Base-by-base conservation (phyloP, 352 stramenopile genomes). In the Phytophthora melonis region DNA sequence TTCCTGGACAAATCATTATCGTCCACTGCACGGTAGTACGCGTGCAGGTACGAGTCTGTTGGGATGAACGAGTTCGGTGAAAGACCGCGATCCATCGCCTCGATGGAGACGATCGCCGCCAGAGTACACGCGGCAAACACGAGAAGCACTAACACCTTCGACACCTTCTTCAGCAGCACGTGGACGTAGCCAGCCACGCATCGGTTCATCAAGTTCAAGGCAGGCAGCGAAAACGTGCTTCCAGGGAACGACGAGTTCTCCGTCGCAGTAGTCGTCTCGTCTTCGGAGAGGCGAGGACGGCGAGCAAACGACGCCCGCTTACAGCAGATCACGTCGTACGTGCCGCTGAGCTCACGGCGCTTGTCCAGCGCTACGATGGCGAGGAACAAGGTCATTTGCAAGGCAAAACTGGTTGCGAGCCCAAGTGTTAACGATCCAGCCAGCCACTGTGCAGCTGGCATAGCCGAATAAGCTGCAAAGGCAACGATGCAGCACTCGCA, bases 301-400 rank as follows among this genome's bases (percentile, higher is more conserved):
- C 67, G 67, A 41, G 63, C 41, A 58, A 67, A 77, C 10, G 74
- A 72, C 8, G 63, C 57, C 5, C 75, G 77, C 16, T 80, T 75
- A 52, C 86, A 93, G 57, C 83, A 93, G 27, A 89, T 56, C 5
- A 93, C 60, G 36, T 93, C 86, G 65, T 88, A 92, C 39, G 74
- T 83, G 16, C 81, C 82, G 14, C 71, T 78, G 6, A 93, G 54
- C 56, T 93, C 86, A 25, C 84, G 84, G 54, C 85, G 88, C 72
- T 93, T 93, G 66, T 93, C 86, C 5, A 94, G 70, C 23, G 75
- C 80, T 11, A 94, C 63, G 34, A 92, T 83, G 6, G 83, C 68
- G 10, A 93, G 50, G 34, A 93, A 82, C 55, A 93, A 68, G 52
- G 88, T 93, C 78, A 93, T 86, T 65, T 93, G 85, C 25, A 94